Conservation (phyloP, 768 basidiomycete genomes). For the Phaffia tasmanica region DNA sequence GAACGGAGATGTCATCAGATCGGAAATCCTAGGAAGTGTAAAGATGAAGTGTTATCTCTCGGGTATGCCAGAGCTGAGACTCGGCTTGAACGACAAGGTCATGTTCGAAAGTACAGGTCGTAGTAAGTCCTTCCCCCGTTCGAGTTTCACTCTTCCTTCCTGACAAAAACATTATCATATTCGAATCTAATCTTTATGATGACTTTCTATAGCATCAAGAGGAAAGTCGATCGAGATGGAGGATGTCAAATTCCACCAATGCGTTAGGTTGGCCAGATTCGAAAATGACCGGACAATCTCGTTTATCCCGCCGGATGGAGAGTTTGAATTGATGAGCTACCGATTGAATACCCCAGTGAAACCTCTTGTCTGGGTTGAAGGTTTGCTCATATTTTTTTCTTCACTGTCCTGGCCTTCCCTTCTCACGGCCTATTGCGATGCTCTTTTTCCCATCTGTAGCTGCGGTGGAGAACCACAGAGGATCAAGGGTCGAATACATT, state of each 20-base stretch:
- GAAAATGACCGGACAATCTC: slow-evolving; percentile 98
- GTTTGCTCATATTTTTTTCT: slow-evolving; percentile 1
- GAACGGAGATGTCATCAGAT: slow-evolving; percentile 71
- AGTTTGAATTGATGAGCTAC: slow-evolving; percentile 97
- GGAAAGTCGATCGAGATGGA: slow-evolving; percentile 99
- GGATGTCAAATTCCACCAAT: slow-evolving; percentile 99
- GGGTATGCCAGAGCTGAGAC: slow-evolving; percentile 94
- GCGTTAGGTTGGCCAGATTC: slow-evolving; percentile 89
- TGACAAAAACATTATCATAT: background rate
- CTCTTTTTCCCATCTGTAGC: slow-evolving; percentile 40
- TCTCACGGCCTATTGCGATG: background rate
- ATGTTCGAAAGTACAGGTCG: slow-evolving; percentile 98
- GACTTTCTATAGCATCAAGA: slow-evolving; percentile 52
- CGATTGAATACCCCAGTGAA: slow-evolving; percentile 94
- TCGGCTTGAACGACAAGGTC: slow-evolving; percentile 97
- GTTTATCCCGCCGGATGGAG: slow-evolving; percentile 97
- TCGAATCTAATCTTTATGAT: background rate
- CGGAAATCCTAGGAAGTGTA: slow-evolving; percentile 93
- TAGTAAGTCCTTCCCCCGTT: slow-evolving; percentile 47
- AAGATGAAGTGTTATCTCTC: slow-evolving; percentile 99
- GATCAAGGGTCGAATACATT: slow-evolving; percentile 74
- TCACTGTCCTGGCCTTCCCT: background rate
- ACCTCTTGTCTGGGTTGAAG: slow-evolving; percentile 90
- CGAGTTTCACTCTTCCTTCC: background rate
- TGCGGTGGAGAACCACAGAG: slow-evolving; percentile 82